phyloP scores from a whole-genome alignment of 257 asterid genomes.

The Anisodus tanguticus region DNA sequence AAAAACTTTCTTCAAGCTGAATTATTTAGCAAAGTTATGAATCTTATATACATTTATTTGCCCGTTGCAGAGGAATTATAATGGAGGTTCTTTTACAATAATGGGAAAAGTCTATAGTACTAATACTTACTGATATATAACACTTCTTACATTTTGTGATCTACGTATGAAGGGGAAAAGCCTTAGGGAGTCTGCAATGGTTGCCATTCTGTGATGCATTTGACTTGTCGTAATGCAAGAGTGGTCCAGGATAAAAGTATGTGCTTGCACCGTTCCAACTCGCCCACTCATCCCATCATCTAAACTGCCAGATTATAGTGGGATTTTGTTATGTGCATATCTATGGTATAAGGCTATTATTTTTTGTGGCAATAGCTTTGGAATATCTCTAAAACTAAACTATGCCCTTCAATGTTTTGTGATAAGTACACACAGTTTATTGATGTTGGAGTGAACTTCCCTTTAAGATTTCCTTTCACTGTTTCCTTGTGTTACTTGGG shows the following conservation, averaged over 20 bases:
- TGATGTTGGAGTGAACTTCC: not conserved
- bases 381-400: too few relatives aligned
- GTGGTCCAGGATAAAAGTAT: not conserved
- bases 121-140: too few relatives aligned
- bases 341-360: too few relatives aligned
- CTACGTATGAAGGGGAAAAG: not conserved
- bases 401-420: not conserved
- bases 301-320: too few relatives aligned
- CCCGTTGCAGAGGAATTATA: not conserved
- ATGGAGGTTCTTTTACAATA: not conserved
- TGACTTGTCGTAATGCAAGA: not conserved
- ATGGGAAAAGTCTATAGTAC: not conserved
- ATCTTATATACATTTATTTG: too few relatives aligned
- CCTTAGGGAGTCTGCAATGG: not conserved
- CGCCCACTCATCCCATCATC: too few relatives aligned
- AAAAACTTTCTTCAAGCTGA: too few relatives aligned
- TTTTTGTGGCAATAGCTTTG: too few relatives aligned
- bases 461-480: not conserved
- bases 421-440: not conserved
- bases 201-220: not conserved
- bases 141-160: not conserved
- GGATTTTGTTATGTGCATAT: too few relatives aligned
- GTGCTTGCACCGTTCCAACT: not conserved
- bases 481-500: not conserved
- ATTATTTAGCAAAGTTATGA: too few relatives aligned